Base-by-base conservation (phyloP, 768 basidiomycete species). In the Tulasnella sp. region DNA sequence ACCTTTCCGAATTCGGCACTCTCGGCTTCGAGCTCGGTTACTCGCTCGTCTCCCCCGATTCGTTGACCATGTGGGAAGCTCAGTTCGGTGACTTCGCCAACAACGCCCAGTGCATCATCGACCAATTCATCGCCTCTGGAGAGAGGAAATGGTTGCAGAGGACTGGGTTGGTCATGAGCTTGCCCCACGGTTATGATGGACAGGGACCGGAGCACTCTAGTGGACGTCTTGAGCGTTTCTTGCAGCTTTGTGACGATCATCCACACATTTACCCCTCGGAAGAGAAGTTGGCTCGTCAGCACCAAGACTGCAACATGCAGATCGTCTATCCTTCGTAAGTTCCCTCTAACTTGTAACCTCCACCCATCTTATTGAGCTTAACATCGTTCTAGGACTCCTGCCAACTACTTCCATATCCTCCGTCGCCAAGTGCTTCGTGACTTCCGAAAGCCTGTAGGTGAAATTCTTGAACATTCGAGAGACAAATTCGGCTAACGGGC, bases 261-360 rank as follows among this genome's bases (percentile, higher is more conserved):
- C 97, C 97, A 7, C 88, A 95, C 83, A 84, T 92, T 79, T 98
- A 90, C 90, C 97, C 97, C 1, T 90, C 91, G 0, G 89, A 89
- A 1, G 90, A 96, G 85, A 98, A 97, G 87, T 85, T 96, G 79
- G 94, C 96, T 83, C 87, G 98, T 70, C 96, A 98, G 82, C 96
- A 98, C 83, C 98, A 99, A 86, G 98, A 99, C 84, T 98, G 96
- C 85, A 99, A 99, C 84, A 95, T 99, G 94, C 98, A 99, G 86
- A 92, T 99, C 81, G 95, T 97, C 39, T 99, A 99, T 85, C 94
- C 96, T 5, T 96, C 96, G 92, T 93, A 83, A 84, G 92, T 88
- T 11, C 42, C 6, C 2, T 48, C 40, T 35, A 18, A n/a, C 70
- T 70, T 70, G 39, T 7, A 6, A 72, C 69, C 37, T 15, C 71